Conservation (phyloP, 2,329 filamentous ascomycete species). For the Orbilia brochopaga region DNA sequence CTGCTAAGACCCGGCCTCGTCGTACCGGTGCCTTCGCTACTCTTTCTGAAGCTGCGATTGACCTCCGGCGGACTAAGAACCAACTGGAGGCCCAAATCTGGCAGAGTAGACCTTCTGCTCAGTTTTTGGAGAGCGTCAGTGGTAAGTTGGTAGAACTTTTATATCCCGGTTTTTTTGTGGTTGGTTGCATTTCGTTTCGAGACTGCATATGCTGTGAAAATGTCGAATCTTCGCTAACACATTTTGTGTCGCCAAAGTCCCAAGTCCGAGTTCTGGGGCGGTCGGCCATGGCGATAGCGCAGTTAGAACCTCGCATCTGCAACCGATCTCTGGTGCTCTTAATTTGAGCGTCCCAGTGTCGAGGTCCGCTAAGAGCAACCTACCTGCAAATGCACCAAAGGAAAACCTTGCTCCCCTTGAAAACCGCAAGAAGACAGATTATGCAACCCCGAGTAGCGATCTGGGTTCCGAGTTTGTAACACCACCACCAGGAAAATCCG, state of each 20-base stretch:
- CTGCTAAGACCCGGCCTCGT: conserved; percentile 12
- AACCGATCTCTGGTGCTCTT: conserved; percentile 11
- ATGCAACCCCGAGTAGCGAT: not conserved
- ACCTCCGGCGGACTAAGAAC: conserved; percentile 15
- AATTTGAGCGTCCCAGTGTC: not conserved
- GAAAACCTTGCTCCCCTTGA: conserved; percentile 25
- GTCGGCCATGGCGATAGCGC: not conserved
- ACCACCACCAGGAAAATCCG: conserved; percentile 5
- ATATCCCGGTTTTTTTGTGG: no score
- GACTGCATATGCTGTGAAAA: no score
- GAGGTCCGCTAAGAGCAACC: conserved; percentile 12
- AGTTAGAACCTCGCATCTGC: conserved; percentile 12
- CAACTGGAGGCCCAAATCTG: conserved; percentile 10
- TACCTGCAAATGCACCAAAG: not conserved
- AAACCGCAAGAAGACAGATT: conserved; percentile 14
- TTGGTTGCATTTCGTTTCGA: no score
- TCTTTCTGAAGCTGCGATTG: not conserved
- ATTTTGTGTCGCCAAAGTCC: no score
- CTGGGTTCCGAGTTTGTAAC: conserved; percentile 28
- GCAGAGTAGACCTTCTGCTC: conserved; percentile 6
- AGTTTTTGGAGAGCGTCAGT: conserved; percentile 17
- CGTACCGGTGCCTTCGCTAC: conserved; percentile 12
- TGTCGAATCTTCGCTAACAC: conserved; percentile 10
- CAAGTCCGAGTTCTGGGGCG: no score
- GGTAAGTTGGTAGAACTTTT: conserved; percentile 17